These are phyloP conservation scores for Botryococcus braunii DNA, from an alignment of 163 green algal genomes.

Conservation along the genomic window DNA sequence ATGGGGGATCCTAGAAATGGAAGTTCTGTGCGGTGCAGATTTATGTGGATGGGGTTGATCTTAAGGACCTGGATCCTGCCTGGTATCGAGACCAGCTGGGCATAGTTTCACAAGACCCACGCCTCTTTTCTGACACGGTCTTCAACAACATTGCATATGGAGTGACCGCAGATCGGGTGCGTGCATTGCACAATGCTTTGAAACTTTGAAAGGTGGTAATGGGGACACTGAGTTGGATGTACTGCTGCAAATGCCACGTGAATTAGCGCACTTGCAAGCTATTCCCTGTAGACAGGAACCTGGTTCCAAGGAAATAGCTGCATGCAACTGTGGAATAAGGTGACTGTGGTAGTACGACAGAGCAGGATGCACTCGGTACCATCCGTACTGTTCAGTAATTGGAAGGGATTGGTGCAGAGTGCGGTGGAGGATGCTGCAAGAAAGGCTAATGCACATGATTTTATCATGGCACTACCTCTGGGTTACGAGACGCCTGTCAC, in stretches of 20 bases:
- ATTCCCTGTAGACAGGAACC: too few species aligned
- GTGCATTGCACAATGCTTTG: background rate
- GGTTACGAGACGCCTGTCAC: constrained; percentile 67
- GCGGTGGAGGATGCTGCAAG: constrained; percentile 56
- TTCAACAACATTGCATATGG: constrained; percentile 58
- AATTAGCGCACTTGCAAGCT: too few species aligned
- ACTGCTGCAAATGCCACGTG: too few species aligned
- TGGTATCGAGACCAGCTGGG: constrained; percentile 55
- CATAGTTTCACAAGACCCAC: constrained; percentile 47
- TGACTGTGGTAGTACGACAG: too few species aligned
- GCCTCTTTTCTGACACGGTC: constrained; percentile 41
- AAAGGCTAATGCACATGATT: constrained; percentile 82
- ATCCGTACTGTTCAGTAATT: too few species aligned
- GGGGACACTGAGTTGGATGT: too few species aligned
- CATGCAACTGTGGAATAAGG: too few species aligned
- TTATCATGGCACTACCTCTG: constrained; percentile 72
- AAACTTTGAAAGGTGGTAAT: too few species aligned
- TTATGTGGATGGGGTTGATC: constrained; percentile 67
- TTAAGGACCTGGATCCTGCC: constrained; percentile 38
- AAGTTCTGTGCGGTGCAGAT: too few species aligned
- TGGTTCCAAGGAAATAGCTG: too few species aligned
- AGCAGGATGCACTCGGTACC: too few species aligned
- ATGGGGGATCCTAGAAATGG: constrained; percentile 4
- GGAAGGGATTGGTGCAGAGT: constrained; percentile 15
- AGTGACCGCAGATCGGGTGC: background rate